These are phyloP conservation scores for Thermothelomyces thermophilus DNA, from an alignment of 2,329 filamentous ascomycete species.

Conservation along the genomic window DNA sequence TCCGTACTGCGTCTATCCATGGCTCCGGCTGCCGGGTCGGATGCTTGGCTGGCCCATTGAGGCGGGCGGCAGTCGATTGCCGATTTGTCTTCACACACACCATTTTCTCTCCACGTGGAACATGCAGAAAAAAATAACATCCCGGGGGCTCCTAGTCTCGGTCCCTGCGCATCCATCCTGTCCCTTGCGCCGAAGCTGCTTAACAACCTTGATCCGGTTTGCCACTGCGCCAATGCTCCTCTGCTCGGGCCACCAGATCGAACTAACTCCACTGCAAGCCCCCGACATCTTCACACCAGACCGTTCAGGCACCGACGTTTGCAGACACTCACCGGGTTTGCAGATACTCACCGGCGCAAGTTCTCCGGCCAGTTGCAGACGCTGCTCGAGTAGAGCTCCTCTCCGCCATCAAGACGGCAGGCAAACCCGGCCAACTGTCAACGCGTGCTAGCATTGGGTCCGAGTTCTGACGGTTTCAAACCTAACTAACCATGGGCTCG, in stretches of 20 bases:
- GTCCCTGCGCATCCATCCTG: background rate
- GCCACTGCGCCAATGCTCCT: slow-evolving; percentile 6
- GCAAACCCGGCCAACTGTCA: background rate
- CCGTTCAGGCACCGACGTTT: background rate
- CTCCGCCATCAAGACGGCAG: background rate
- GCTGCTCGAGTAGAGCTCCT: background rate
- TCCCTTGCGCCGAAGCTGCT: background rate
- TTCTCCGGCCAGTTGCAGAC: background rate
- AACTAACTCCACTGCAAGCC: background rate
- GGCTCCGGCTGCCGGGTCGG: background rate
- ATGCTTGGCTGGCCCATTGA: slow-evolving; percentile 11
- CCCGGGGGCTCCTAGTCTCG: background rate
- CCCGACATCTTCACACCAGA: background rate
- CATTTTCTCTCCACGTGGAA: slow-evolving; percentile 4
- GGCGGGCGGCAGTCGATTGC: slow-evolving; percentile 1
- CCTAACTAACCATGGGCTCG: background rate
- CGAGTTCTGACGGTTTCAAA: background rate
- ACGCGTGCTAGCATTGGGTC: background rate
- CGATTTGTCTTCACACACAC: background rate
- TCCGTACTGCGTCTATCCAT: background rate
- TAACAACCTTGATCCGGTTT: background rate
- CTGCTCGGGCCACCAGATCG: background rate
- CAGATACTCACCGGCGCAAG: background rate
- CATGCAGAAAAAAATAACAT: background rate
- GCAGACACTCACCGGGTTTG: background rate